Evolutionary conservation across 108 stramenopile genomes (phyloP), one percentile per base, ranked within the genome.

Genomic region (Nannochloropsis gaditana): DNA sequence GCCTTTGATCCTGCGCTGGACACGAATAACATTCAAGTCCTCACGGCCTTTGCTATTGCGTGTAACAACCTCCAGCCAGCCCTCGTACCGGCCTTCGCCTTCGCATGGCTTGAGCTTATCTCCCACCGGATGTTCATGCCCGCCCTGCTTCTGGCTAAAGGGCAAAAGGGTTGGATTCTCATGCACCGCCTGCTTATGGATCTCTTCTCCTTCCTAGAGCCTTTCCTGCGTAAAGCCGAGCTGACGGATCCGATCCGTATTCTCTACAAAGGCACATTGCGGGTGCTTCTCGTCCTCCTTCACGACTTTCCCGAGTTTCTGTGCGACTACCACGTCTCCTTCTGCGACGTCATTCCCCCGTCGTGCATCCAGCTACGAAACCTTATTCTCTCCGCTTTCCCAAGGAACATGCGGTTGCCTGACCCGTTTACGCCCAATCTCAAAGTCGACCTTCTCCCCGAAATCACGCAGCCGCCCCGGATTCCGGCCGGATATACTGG

Each of bases 361-460:
- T 93, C 94, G 79, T 99, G 97, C 91, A 93, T 99, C 9, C 99
- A 99, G 91, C 94, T 99, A 45, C 93, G 99, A 44, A 99, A 99
- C 88, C 90, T 99, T 21, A 88, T 99, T 84, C 94, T 99, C 17
- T 96, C 96, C 9, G 98, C 99, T 5, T 96, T 94, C 85, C 99
- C 99, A 2, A 94, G 97, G 89, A 94, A 93, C 43, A 98, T 99
- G 95, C 90, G 90, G 84, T 93, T 97, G 10, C 97, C 96, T 43
- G 99, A 99, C 91, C 98, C 99, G 15, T 98, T 99, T 92, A 97
- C 96, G 47, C 96, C 98, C 47, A 96, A 97, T 90, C 94, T 98
- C 80, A 97, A 97, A 91, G 95, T 99, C 41, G 99, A 98, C 89
- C 89, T 92, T 21, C 93, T 99, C 11, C 96, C 97, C 81, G 98